phyloP scores from a whole-genome alignment of 2,329 filamentous ascomycete genomes.

The Cladosporium sp. region DNA sequence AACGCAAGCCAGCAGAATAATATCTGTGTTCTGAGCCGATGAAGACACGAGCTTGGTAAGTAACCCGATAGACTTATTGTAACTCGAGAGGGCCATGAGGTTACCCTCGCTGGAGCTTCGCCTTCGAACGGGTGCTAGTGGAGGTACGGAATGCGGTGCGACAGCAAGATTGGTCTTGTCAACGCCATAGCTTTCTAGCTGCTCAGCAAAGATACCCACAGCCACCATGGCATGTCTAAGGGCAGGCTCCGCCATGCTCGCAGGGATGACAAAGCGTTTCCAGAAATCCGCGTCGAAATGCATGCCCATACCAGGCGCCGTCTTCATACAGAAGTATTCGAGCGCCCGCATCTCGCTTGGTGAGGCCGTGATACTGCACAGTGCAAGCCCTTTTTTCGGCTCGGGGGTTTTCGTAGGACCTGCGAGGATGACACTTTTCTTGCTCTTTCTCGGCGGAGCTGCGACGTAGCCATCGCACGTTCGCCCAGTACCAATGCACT shows the following conservation, averaged over 20 bases:
- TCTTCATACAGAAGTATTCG: slow-evolving; percentile 25
- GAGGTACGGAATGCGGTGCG: not conserved
- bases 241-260: slow-evolving; percentile 18
- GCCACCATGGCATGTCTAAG: slow-evolving; percentile 22
- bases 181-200: not conserved
- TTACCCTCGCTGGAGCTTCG: not conserved
- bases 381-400: not conserved
- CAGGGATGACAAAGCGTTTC: slow-evolving; percentile 21
- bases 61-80: slow-evolving; percentile 16
- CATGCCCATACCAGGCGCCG: slow-evolving; percentile 22
- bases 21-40: not conserved
- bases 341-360: slow-evolving; percentile 22
- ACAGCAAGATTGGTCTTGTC: not conserved
- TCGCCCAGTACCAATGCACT: slow-evolving; percentile 40
- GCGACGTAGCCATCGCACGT: slow-evolving; percentile 39
- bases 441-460: not conserved
- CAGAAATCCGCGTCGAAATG: slow-evolving; percentile 22
- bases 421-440: not conserved
- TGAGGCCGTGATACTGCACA: not conserved
- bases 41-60: not conserved
- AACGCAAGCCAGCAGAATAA: slow-evolving; percentile 11
- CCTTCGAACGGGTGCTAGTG: not conserved
- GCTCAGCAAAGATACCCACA: slow-evolving; percentile 19
- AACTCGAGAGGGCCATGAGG: not conserved
- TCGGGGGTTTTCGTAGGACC: not conserved